phyloP scores from a whole-genome alignment of 345 rosid species.

The Euphorbia tirucalli region DNA sequence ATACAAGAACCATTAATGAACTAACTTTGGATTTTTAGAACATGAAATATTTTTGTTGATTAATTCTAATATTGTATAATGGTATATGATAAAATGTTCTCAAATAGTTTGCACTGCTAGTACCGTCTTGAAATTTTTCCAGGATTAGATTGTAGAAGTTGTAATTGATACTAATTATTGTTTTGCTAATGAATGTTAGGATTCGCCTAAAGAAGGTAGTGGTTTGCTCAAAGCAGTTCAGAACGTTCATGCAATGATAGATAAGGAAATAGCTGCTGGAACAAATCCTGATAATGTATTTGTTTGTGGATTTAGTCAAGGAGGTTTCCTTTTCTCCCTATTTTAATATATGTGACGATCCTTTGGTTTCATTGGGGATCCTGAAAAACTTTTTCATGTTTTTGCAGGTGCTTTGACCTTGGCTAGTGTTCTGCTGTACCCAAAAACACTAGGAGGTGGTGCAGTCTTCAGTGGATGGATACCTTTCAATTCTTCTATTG shows the following conservation, averaged over 20 bases:
- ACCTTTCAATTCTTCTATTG: conserved; percentile 61
- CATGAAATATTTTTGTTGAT: background rate
- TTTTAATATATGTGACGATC: background rate
- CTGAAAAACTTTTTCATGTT: conserved; percentile 10
- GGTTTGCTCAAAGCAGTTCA: conserved; percentile 63
- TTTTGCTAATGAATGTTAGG: conserved; percentile 33
- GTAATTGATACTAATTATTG: background rate
- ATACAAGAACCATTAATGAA: background rate
- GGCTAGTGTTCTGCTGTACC: conserved; percentile 74
- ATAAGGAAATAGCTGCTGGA: conserved; percentile 65
- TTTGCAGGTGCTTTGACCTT: conserved; percentile 75
- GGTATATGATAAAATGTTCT: background rate
- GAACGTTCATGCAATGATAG: conserved; percentile 70
- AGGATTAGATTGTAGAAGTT: background rate
- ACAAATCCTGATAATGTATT: conserved; percentile 58
- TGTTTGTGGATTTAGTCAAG: conserved; percentile 90
- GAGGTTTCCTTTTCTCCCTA: conserved; percentile 50
- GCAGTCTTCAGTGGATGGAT: conserved; percentile 83
- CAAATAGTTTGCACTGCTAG: background rate
- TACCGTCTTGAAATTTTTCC: background rate
- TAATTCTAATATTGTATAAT: no score
- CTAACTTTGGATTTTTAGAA: background rate
- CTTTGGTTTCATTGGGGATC: background rate
- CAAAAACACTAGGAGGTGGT: conserved; percentile 76
- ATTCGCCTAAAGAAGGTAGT: conserved; percentile 65